Evolutionary conservation across 2,329 filamentous ascomycete genomes (phyloP).

Genomic region (Hawksworthiomyces lignivorus): DNA sequence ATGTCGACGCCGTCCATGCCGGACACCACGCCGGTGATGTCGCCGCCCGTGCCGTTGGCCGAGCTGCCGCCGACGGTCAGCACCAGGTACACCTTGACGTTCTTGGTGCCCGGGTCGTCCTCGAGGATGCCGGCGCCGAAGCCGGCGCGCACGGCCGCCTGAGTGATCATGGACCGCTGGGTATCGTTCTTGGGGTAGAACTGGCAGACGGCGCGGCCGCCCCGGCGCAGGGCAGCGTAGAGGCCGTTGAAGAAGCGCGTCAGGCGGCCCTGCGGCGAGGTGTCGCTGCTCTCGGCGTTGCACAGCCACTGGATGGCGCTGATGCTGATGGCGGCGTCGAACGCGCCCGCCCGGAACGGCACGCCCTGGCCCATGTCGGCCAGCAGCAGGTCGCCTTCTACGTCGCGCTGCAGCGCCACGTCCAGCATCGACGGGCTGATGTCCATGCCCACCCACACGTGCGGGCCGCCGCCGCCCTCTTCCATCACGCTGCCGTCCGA

Average conservation of each 20-base stretch:
- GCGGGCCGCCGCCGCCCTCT: slow-evolving; percentile 68
- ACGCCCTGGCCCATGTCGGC: slow-evolving; percentile 94
- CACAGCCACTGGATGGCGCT: slow-evolving; percentile 98
- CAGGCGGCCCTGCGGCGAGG: slow-evolving; percentile 69
- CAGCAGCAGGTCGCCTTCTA: slow-evolving; percentile 87
- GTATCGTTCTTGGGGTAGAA: slow-evolving; percentile 96
- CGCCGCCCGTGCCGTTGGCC: slow-evolving; percentile 48
- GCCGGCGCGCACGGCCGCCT: slow-evolving; percentile 83
- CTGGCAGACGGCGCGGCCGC: slow-evolving; percentile 87
- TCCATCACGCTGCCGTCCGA: slow-evolving; percentile 35
- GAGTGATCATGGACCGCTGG: slow-evolving; percentile 86
- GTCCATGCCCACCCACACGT: slow-evolving; percentile 97
- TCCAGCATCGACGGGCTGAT: slow-evolving; percentile 95
- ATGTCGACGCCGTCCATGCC: slow-evolving; percentile 87
- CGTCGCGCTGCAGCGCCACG: slow-evolving; percentile 81
- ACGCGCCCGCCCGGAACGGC: slow-evolving; percentile 83
- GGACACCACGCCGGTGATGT: slow-evolving; percentile 84
- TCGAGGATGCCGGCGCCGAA: slow-evolving; percentile 93
- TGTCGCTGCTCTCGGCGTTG: slow-evolving; percentile 85
- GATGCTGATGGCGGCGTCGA: slow-evolving; percentile 93
- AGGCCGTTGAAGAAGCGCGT: slow-evolving; percentile 86
- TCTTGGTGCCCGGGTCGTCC: slow-evolving; percentile 95
- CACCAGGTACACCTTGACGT: slow-evolving; percentile 91
- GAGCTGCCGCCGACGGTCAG: slow-evolving; percentile 69
- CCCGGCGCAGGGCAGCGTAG: slow-evolving; percentile 74